A percentile compares a stretch with the other conserved stretches of the same genome.
Conservation (phyloP, 1,284 basidiomycete species). For the Polyporus tsugae region DNA sequence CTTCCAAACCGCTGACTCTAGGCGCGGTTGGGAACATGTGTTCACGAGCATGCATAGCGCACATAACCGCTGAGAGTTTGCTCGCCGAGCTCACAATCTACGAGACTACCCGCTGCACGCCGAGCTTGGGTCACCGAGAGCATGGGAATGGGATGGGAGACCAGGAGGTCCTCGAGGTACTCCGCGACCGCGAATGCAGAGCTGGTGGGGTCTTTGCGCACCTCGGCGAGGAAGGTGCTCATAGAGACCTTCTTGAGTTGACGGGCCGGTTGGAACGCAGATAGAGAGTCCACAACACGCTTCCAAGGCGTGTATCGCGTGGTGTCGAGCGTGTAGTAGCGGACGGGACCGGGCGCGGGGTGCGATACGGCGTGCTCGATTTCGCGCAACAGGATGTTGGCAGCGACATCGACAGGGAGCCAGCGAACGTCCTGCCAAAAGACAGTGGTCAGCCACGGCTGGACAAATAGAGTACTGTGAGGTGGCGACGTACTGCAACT, state of each 20-base stretch:
- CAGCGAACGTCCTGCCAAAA: conserved; percentile 16
- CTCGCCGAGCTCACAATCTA: conserved; percentile 13
- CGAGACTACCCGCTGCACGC: conserved; percentile 8
- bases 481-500: conserved; percentile 18
- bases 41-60: conserved; percentile 14
- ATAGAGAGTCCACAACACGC: conserved; percentile 11
- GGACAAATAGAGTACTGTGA: no score
- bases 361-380: conserved; percentile 16
- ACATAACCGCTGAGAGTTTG: conserved; percentile 13
- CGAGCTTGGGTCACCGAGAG: conserved; percentile 12
- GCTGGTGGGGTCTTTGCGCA: conserved; percentile 6
- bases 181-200: conserved; percentile 14
- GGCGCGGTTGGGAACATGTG: neutral
- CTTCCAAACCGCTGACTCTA: neutral
- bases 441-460: no score
- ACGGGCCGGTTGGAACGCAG: neutral
- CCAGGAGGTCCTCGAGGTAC: conserved; percentile 17
- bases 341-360: conserved; percentile 9
- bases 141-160: conserved; percentile 13
- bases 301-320: conserved; percentile 11
- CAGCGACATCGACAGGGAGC: conserved; percentile 21
- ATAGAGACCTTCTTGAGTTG: conserved; percentile 8
- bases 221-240: conserved; percentile 15
- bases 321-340: conserved; percentile 21
- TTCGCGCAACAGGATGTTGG: conserved; percentile 19